Conservation (phyloP, 768 basidiomycete genomes). For the Glaciozyma martinii region DNA sequence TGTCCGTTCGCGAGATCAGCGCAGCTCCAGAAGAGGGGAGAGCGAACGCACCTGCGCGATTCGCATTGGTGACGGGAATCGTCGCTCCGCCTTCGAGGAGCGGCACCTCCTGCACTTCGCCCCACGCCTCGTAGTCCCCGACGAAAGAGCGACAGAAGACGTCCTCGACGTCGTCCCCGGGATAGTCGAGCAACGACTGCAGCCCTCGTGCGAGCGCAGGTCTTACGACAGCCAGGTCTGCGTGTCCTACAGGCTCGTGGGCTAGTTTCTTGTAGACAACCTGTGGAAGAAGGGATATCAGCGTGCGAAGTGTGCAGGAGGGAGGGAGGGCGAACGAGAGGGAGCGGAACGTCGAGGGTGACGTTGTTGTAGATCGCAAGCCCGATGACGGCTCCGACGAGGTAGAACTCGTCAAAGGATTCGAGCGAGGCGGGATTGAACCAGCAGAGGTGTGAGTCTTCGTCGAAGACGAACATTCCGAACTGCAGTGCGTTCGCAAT, state of each 20-base stretch:
- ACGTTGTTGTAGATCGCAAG: constrained; percentile 68
- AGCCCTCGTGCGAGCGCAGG: constrained; percentile 61
- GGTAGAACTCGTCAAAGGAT: constrained; percentile 70
- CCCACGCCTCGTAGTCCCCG: constrained; percentile 44
- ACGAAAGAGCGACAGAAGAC: constrained; percentile 27
- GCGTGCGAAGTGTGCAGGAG: neutral
- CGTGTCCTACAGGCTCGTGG: constrained; percentile 51
- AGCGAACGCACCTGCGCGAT: constrained; percentile 53
- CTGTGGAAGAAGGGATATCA: neutral
- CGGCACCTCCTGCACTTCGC: constrained; percentile 59
- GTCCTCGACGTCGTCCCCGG: constrained; percentile 51
- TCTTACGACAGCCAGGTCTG: constrained; percentile 62
- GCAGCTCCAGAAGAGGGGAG: neutral
- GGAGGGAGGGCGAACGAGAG: constrained; percentile 40
- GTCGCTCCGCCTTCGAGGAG: constrained; percentile 56
- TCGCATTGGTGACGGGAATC: constrained; percentile 59
- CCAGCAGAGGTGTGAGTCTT: constrained; percentile 58
- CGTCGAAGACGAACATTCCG: constrained; percentile 57
- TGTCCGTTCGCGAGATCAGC: neutral
- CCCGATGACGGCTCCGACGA: constrained; percentile 65
- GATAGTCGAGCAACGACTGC: constrained; percentile 58
- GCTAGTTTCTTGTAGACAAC: constrained; percentile 75
- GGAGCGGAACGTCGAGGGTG: constrained; percentile 71
- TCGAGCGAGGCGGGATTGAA: constrained; percentile 71
- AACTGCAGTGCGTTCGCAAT: neutral